Evolutionary conservation across 2,329 filamentous ascomycete species (phyloP), one percentile per base, ranked within the genome.

Genomic region (Phialophora chinensis): DNA sequence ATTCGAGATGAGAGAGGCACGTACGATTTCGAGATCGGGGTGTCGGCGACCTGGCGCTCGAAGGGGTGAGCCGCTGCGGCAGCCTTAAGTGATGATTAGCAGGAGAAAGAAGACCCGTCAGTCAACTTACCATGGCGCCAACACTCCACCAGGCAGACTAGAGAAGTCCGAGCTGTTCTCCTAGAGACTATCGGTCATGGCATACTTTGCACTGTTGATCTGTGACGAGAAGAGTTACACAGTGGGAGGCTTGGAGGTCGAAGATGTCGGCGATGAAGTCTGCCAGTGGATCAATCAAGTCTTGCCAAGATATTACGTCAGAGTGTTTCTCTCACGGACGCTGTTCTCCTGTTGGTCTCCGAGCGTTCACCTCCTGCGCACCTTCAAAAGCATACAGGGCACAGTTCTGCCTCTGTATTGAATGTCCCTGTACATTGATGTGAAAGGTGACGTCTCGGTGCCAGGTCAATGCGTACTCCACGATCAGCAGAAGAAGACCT

Each of bases 1-100:
- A 6, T 44, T n/a, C 38, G 74, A 69, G 55, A 62, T 35, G 59
- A 62, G 75, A 55, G 68, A 64, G 31, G 56, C 14, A 86, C 90
- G 81, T 89, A 97, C 95, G 89, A 92, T 81, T 98, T 99, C 38
- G 91, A 91, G 57, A 92, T 88, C 76, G 92, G 94, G 74, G 93
- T 88, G 72, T 93, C 90, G 73, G 93, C 90, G 65, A 96, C 88
- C 76, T 91, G 91, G 77, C 86, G 85, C 74, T 95, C 90, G 79
- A 97, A 97, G 71, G 86, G 82, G 79, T 69, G 66, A 27, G 65
- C 63, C 42, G 65, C 64, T 62, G 60, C 56, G 47, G 70, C 49
- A 60, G 65, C 68, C 68, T 70, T 47, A 44, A 62, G 20, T 4
- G 52, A 62, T 55, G 35, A 49, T 66, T 54, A 66, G 63, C 50